Percentiles rank a stretch among this genome's conserved stretches.
phyloP scores from a whole-genome alignment of 2,329 filamentous ascomycete genomes.

The Aspergillus neoniger region DNA sequence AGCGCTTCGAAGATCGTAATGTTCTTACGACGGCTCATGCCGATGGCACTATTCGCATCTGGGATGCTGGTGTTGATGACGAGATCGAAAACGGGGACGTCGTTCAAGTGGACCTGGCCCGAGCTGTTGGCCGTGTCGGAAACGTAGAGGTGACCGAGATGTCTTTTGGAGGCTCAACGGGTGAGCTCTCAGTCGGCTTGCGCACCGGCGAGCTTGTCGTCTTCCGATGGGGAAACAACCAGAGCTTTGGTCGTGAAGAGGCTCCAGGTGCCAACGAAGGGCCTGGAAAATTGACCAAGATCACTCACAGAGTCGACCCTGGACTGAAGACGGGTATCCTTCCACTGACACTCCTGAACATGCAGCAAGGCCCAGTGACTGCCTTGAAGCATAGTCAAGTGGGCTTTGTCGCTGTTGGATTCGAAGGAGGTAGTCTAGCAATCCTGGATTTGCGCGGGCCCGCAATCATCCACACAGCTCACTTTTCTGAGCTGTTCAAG shows the following conservation, averaged over 20 bases:
- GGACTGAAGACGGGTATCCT: conserved; percentile 76
- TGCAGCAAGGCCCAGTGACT: conserved; percentile 78
- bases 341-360: conserved; percentile 78
- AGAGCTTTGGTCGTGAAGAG: conserved; percentile 66
- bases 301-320: conserved; percentile 71
- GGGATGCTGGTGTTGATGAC: conserved; percentile 89
- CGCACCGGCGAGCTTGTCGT: conserved; percentile 80
- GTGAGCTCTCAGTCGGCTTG: conserved; percentile 82
- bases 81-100: conserved; percentile 84
- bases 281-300: conserved; percentile 72
- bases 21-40: conserved; percentile 85
- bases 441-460: conserved; percentile 89
- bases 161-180: conserved; percentile 76
- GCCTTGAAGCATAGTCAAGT: conserved; percentile 85
- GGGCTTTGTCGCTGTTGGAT: conserved; percentile 86
- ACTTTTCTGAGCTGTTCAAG: conserved; percentile 72
- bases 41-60: conserved; percentile 87
- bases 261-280: conserved; percentile 57
- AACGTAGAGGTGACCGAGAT: conserved; percentile 76
- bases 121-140: conserved; percentile 76
- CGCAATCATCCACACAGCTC: conserved; percentile 74
- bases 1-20: conserved; percentile 79
- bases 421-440: conserved; percentile 75
- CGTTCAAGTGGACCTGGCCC: conserved; percentile 82
- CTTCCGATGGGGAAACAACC: conserved; percentile 85